Evolutionary conservation across 2,329 filamentous ascomycete genomes (phyloP), one percentile per base, ranked within the genome.

Genomic region (Metarhizium guizhouense): DNA sequence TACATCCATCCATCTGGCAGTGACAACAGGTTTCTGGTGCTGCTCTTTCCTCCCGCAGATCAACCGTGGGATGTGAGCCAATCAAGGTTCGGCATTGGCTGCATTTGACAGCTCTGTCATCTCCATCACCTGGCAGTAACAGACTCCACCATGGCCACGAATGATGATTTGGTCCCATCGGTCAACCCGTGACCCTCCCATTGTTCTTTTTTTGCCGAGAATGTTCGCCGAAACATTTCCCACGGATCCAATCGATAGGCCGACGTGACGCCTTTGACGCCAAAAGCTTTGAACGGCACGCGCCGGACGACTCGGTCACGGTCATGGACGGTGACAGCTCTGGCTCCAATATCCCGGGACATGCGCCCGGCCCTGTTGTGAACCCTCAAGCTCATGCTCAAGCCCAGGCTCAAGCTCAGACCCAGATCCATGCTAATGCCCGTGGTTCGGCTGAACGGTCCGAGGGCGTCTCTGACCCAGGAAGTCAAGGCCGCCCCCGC

Each of bases 401-500:
- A 6, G 40, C 13, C 6, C 40, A 43, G 40, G 11, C 16, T n/a
- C 40, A 43, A 6, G 40, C 14, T 20, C n/a, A 25, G 11, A 25
- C 25, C 25, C 25, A 25, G 25, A 25, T 25, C 25, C 25, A 25
- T 25, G 11, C 34, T 38, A 29, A 51, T 51, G 53, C 42, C 40
- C 53, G 29, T 36, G 13, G 29, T 3, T 47, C 54, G 34, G 51
- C 36, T 52, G 54, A 54, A 11, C 42, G 45, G 42, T 36, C 48
- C 14, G 56, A 58, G 14, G 43, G 3, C 34, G 52, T 16, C 43
- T 40, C 52, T 47, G 56, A 58, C 16, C 43, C 48, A 18, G 48
- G 43, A 48, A 14, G 16, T 53, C 40, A 56, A 13, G 20, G 29
- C 29, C 56, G 54, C 11, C 56, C 64, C 52, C 72, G 72, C 61